Conservation (phyloP, 176 grass and related monocot genomes). For the Eragrostis curvula region DNA sequence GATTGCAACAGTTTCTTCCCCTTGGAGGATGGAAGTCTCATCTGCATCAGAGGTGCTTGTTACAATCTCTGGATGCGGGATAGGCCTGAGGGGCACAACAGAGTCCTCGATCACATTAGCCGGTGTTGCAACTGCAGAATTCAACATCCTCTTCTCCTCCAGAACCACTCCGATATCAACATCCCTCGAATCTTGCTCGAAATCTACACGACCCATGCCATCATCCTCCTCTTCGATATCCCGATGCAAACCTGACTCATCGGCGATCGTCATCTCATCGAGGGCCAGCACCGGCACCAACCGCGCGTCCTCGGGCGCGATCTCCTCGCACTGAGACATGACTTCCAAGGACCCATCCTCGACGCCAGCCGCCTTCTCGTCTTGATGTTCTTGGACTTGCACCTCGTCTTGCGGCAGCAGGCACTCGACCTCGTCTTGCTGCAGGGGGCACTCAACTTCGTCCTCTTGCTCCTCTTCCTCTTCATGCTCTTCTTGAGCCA, state of each 20-base stretch:
- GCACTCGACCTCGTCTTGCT: neutral
- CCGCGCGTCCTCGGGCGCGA: conserved; percentile 41
- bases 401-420: neutral
- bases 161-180: conserved; percentile 49
- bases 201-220: neutral
- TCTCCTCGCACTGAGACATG: conserved; percentile 41
- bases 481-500: conserved; percentile 58
- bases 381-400: neutral
- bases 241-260: conserved; percentile 33
- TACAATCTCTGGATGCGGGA: neutral
- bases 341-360: conserved; percentile 53
- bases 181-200: conserved; percentile 29
- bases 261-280: conserved; percentile 55
- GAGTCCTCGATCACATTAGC: conserved; percentile 19
- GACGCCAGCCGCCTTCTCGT: conserved; percentile 1
- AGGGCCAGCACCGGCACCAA: conserved; percentile 54
- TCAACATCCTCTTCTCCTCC: conserved; percentile 65
- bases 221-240: conserved; percentile 15
- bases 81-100: conserved; percentile 7
- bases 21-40: neutral
- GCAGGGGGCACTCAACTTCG: too few relatives aligned
- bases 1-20: conserved; percentile 2
- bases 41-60: neutral
- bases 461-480: conserved; percentile 35
- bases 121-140: conserved; percentile 15